Conservation (phyloP, 768 basidiomycete species). For the Mycena pura region DNA sequence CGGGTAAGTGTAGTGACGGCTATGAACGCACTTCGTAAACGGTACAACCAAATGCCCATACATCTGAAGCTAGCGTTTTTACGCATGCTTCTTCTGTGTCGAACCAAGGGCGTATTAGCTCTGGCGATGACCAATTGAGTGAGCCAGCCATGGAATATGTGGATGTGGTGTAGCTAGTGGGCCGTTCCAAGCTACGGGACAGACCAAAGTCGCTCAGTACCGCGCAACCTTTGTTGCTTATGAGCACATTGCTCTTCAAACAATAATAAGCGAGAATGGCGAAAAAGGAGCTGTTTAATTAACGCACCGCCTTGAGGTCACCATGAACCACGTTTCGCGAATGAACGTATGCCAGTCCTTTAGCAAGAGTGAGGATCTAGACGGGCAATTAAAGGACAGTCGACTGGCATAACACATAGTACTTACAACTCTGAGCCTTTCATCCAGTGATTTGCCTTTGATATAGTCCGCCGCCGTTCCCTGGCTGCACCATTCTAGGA, state of each 20-base stretch:
- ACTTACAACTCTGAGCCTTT: conserved; percentile 2
- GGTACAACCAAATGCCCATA: conserved; percentile 3
- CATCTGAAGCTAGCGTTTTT: conserved; percentile 2
- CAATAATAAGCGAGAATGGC: not conserved
- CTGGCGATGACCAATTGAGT: conserved; percentile 3
- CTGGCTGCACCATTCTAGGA: conserved; percentile 4
- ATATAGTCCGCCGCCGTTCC: not conserved
- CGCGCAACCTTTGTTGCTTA: not conserved
- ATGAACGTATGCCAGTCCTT: conserved; percentile 1
- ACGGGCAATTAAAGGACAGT: not conserved
- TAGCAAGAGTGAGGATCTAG: conserved; percentile 1
- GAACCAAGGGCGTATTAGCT: conserved; percentile 2
- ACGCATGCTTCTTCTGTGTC: not conserved
- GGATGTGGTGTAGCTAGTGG: not conserved
- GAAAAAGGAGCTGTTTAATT: not conserved
- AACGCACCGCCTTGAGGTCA: conserved; percentile 5
- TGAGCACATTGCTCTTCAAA: conserved; percentile 6
- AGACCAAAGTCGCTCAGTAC: conserved; percentile 6
- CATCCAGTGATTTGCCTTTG: conserved; percentile 2
- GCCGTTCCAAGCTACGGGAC: conserved; percentile 2
- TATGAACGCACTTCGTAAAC: not conserved
- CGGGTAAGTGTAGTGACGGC: not conserved
- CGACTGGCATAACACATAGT: not conserved
- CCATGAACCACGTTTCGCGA: conserved; percentile 3
- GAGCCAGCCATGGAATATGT: not conserved